Evolutionary conservation across 2,329 filamentous ascomycete species (phyloP).

Genomic region (Aspergillus quadricinctus): DNA sequence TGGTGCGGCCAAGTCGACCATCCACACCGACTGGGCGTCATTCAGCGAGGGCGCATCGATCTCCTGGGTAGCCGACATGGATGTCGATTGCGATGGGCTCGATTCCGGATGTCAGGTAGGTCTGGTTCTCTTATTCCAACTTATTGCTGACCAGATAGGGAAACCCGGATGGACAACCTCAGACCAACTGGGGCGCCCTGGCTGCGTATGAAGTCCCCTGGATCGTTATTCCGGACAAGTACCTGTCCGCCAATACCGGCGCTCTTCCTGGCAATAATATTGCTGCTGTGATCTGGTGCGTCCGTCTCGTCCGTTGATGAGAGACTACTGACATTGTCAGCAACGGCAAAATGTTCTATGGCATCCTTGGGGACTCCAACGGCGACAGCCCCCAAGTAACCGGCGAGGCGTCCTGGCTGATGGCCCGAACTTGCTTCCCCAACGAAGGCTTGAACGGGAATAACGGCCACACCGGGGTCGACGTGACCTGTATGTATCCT

Average conservation of each 20-base stretch:
- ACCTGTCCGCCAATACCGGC: slow-evolving; percentile 15
- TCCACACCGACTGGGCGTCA: slow-evolving; percentile 24
- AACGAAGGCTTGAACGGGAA: slow-evolving; percentile 24
- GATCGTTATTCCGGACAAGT: slow-evolving; percentile 28
- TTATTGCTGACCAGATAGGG: slow-evolving; percentile 14
- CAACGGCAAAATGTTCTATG: slow-evolving; percentile 31
- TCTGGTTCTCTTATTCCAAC: background rate
- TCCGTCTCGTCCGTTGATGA: background rate
- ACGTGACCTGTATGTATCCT: slow-evolving; percentile 26
- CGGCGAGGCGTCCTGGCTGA: slow-evolving; percentile 32
- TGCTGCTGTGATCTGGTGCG: slow-evolving; percentile 28
- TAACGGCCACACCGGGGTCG: slow-evolving; percentile 19
- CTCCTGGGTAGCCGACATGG: slow-evolving; percentile 30
- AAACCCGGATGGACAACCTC: slow-evolving; percentile 21
- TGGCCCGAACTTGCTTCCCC: slow-evolving; percentile 31
- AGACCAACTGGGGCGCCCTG: slow-evolving; percentile 27
- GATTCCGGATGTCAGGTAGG: slow-evolving; percentile 24
- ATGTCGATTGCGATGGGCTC: slow-evolving; percentile 31
- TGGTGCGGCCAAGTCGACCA: slow-evolving; percentile 19
- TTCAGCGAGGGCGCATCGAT: slow-evolving; percentile 26
- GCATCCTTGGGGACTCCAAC: slow-evolving; percentile 29
- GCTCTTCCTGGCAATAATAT: slow-evolving; percentile 25
- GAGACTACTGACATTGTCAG: slow-evolving; percentile 7
- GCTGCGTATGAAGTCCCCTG: slow-evolving; percentile 30
- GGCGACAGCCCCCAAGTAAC: slow-evolving; percentile 26